Conservation (phyloP, 2,329 filamentous ascomycete species). For the Sclerotinia trifoliorum region DNA sequence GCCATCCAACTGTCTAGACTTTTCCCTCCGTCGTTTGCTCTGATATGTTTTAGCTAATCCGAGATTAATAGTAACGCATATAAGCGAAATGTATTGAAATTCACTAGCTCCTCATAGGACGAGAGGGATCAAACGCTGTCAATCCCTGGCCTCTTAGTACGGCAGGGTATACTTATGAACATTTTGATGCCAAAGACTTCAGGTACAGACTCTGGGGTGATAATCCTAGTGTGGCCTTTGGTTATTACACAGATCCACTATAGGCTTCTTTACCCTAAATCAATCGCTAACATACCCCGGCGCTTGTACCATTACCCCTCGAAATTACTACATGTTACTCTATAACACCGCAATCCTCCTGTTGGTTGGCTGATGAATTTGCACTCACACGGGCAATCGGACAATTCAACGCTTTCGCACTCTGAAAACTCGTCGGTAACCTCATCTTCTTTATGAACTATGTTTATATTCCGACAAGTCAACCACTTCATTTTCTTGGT, state of each 20-base stretch:
- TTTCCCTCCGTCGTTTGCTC: neutral
- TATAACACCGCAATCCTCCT: neutral
- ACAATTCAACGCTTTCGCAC: neutral
- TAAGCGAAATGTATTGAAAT: neutral
- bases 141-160: constrained; percentile 2
- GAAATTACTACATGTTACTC: constrained; percentile 10
- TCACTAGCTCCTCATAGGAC: neutral
- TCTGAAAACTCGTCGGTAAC: neutral
- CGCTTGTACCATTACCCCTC: neutral
- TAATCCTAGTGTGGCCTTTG: neutral
- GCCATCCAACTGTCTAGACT: neutral
- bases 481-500: constrained; percentile 10
- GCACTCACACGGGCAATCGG: neutral
- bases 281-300: constrained; percentile 9
- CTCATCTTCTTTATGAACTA: neutral
- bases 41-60: neutral
- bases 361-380: neutral
- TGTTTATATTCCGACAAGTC: neutral
- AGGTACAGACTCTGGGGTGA: neutral
- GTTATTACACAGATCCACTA: neutral
- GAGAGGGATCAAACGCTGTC: neutral
- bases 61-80: neutral
- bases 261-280: constrained; percentile 17
- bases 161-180: neutral
- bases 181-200: neutral